Conservation (phyloP, 345 rosid species). For the Acer yangbiense region DNA sequence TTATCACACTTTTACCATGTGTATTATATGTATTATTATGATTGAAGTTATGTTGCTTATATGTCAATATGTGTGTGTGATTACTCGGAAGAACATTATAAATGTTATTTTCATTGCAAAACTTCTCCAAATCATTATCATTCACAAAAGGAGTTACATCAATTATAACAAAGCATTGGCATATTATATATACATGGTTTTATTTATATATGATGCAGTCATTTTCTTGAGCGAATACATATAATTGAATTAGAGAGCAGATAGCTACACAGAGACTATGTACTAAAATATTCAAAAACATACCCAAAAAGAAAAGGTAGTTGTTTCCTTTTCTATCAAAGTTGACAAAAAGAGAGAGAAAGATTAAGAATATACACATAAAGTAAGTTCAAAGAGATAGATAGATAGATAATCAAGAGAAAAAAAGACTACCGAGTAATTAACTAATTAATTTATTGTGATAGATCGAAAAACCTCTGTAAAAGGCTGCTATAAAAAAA, state of each 20-base stretch:
- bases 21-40: no score
- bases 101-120: no score
- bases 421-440: constrained; percentile 4
- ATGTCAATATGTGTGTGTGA: no score
- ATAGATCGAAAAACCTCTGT: constrained; percentile 25
- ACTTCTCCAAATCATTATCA: no score
- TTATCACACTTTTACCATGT: no score
- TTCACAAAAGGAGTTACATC: no score
- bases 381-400: constrained; percentile 13
- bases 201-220: no score
- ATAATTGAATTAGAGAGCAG: neutral
- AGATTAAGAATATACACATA: neutral
- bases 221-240: neutral
- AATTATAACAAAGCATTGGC: no score
- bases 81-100: no score
- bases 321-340: constrained; percentile 24
- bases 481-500: constrained; percentile 30
- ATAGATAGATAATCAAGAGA: neutral
- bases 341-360: neutral
- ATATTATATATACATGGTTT: no score
- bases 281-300: neutral
- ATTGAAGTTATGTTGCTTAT: no score
- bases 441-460: constrained; percentile 16
- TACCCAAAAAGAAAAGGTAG: constrained; percentile 16
- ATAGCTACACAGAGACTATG: no score